Evolutionary conservation across 495 filamentous ascomycete species (phyloP), one percentile per base, ranked within the genome.

Genomic region (Hapsidospora chrysogenum): DNA sequence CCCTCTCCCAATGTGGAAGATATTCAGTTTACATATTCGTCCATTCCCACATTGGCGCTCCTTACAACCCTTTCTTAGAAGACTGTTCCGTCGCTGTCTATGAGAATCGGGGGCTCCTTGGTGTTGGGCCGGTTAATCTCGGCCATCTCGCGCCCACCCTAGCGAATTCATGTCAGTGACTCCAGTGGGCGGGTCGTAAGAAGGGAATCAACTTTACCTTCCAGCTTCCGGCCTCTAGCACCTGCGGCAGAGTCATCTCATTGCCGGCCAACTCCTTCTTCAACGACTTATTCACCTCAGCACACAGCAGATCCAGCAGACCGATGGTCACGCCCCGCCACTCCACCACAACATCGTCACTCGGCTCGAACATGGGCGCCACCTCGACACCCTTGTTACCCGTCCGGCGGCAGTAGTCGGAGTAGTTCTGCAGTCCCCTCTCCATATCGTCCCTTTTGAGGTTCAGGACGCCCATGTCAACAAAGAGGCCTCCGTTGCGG

Each of bases 51-150:
- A n/a, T n/a, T n/a, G n/a, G n/a, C n/a, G n/a, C n/a, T n/a, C n/a
- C n/a, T n/a, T n/a, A n/a, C n/a, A n/a, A n/a, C n/a, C 15, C 21
- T 2, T 13, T 23, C 2, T 27, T 74, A 95, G 51, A 97, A 94
- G 35, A 97, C 85, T 6, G 89, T 96, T 30, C 89, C 89, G 52
- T 97, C 89, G 40, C 81, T 92, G 36, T 92, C 68, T 43, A 96
- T 95, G 61, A 94, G 78, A 47, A 97, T 96, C 3, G 89, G 89
- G 14, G 92, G 85, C 49, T 87, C 84, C 60, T 92, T 94, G 28
- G 92, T 96, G 49, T 95, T 95, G 5, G 89, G 89, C 41, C 89
- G 67, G 37, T 81, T 92, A 35, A 95, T 81, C 57, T 95, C 92
- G 28, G 89, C 89, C 41, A 96, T 77, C 60, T 96, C 89, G 50